Evolutionary conservation across 2,329 filamentous ascomycete genomes (phyloP), one percentile per base, ranked within the genome.

Genomic region (Neonectria sp.): DNA sequence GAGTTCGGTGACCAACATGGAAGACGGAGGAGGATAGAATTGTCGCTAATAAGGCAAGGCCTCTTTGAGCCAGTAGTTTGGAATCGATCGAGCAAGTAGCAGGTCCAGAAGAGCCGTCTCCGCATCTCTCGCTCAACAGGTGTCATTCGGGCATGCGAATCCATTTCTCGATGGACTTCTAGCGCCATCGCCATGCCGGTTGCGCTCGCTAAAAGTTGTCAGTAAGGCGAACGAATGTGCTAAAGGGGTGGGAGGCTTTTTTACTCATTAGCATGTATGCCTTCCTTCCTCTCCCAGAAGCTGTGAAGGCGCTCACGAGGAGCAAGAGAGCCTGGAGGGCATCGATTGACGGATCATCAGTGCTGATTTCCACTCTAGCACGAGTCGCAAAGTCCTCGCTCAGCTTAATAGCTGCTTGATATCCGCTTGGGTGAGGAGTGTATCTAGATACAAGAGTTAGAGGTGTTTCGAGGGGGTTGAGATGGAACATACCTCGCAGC

Each of bases 1-100:
- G 89, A 86, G 58, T 85, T 88, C 1, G 91, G 86, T 51, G 89
- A 87, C 91, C 92, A 95, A 35, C 91, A 92, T 0, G 94, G 94
- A 4, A 97, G 83, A 40, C 92, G 89, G 53, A 97, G 83, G 17
- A 93, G 82, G 67, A 97, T 92, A 2, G 90, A 91, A 76, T 93
- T 90, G 79, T 97, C 94, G 29, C 89, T 88, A 27, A 96, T 91
- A 8, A 97, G 83, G n/a, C 92, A 93, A 0, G 94, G 93, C 11
- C 94, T 87, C 75, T 93, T 94, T 4, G 94, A 95, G 17, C 94
- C 94, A 71, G 92, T 94, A 1, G 92, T 89, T 72, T 91, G 87
- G 73, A 95, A 96, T n/a, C 93, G 89, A 77, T 97, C 94, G 79
- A 97, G 91, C 29, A 97, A 83, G 74, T 96, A 97, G 77, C 93